phyloP scores from a whole-genome alignment of 495 filamentous ascomycete species.

The Xylaria sp. region DNA sequence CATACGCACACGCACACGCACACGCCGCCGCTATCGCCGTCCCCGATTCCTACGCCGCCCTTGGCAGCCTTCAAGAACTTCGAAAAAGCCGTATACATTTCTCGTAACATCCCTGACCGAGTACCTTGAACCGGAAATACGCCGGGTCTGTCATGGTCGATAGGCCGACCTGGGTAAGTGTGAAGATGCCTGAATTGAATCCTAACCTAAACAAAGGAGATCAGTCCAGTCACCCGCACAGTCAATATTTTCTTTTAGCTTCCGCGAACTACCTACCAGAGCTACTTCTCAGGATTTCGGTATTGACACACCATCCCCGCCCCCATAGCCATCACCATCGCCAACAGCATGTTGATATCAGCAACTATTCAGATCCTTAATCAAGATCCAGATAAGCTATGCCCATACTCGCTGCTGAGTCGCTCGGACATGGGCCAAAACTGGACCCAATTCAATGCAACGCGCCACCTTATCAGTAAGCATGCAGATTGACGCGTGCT shows the following conservation, averaged over 20 bases:
- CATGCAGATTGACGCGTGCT: background rate
- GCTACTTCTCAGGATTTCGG: background rate
- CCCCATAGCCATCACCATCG: no score
- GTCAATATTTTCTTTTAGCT: no score
- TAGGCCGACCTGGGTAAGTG: background rate
- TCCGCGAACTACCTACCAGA: no score
- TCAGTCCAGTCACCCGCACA: background rate
- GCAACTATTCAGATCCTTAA: background rate
- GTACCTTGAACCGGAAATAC: background rate
- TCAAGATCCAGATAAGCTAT: background rate
- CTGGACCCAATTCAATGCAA: background rate
- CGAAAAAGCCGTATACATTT: background rate
- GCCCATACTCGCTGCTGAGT: background rate
- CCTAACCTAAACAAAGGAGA: background rate
- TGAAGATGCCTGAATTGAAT: background rate
- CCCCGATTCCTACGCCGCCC: background rate
- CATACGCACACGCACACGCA: no score
- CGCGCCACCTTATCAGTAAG: conserved; percentile 8
- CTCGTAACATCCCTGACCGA: background rate
- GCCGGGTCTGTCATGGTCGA: background rate
- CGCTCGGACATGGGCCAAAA: background rate
- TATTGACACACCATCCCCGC: background rate
- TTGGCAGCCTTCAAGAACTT: background rate
- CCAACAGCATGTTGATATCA: background rate
- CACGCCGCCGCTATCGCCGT: background rate